phyloP scores from a whole-genome alignment of 805 yeast genomes.

The Ogataea thermomethanolica region DNA sequence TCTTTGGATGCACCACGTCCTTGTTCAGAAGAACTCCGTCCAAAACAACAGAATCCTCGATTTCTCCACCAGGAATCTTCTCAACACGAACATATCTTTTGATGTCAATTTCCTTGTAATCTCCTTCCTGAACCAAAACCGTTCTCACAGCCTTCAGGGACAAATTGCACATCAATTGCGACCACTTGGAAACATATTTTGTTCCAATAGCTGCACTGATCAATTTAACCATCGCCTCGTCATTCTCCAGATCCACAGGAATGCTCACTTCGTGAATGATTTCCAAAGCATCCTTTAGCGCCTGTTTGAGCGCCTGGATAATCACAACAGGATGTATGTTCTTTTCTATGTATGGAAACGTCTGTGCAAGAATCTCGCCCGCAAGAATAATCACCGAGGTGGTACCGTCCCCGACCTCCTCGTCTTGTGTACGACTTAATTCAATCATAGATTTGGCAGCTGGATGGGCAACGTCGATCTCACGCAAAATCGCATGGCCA shows the following conservation, averaged over 20 bases:
- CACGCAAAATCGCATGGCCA: conserved; percentile 97
- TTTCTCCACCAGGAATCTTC: conserved; percentile 97
- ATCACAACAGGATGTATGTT: conserved; percentile 96
- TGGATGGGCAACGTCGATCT: conserved; percentile 96
- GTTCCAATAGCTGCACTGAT: conserved; percentile 94
- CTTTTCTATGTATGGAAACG: conserved; percentile 90
- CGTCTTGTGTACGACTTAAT: conserved; percentile 94
- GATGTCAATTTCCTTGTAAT: conserved; percentile 79
- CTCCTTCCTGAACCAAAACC: conserved; percentile 60
- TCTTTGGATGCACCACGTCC: conserved; percentile 98
- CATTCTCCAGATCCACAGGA: conserved; percentile 81
- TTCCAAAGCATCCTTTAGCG: conserved; percentile 85
- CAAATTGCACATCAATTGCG: conserved; percentile 82
- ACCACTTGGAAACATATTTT: conserved; percentile 89
- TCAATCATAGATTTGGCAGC: conserved; percentile 99
- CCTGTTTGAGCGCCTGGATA: conserved; percentile 89
- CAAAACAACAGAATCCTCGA: conserved; percentile 80
- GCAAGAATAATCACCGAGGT: conserved; percentile 96
- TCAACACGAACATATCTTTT: conserved; percentile 92
- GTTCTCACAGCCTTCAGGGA: conserved; percentile 87
- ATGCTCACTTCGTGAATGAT: conserved; percentile 78
- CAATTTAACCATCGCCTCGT: conserved; percentile 79
- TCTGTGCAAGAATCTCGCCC: conserved; percentile 94
- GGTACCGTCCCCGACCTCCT: conserved; percentile 91
- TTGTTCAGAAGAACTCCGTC: conserved; percentile 92